phyloP scores from a whole-genome alignment of 1,284 basidiomycete genomes.

The Leccinum fuscescens region DNA sequence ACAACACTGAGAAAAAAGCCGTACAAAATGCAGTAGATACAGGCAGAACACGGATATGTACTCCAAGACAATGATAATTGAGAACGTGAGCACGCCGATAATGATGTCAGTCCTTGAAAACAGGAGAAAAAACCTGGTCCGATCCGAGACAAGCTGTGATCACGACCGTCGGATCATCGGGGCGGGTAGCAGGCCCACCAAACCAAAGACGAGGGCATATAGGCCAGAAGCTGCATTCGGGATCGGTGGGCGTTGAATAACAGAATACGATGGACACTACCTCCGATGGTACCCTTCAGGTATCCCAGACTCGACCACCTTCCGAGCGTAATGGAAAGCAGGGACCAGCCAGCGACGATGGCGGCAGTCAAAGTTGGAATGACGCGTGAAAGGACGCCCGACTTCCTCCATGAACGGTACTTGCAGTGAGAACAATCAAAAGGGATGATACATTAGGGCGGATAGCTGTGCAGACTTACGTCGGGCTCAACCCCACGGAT shows the following conservation, averaged over 20 bases:
- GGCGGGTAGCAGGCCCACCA: slow-evolving; percentile 66
- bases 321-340: slow-evolving; percentile 59
- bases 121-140: background rate
- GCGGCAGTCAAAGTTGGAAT: slow-evolving; percentile 65
- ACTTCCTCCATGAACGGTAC: slow-evolving; percentile 65
- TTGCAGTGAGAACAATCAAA: slow-evolving; percentile 25
- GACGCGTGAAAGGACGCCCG: slow-evolving; percentile 54
- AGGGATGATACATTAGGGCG: background rate
- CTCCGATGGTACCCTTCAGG: slow-evolving; percentile 57
- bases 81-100: slow-evolving; percentile 1
- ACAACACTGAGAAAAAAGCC: slow-evolving; percentile 9
- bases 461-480: slow-evolving; percentile 43
- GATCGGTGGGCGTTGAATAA: slow-evolving; percentile 4
- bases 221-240: slow-evolving; percentile 53
- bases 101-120: slow-evolving; percentile 1
- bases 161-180: slow-evolving; percentile 47
- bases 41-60: slow-evolving; percentile 9
- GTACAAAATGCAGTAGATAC: slow-evolving; percentile 21
- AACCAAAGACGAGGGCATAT: slow-evolving; percentile 66
- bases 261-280: slow-evolving; percentile 38
- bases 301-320: slow-evolving; percentile 66
- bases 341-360: slow-evolving; percentile 67
- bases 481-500: slow-evolving; percentile 64
- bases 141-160: slow-evolving; percentile 2
- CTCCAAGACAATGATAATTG: slow-evolving; percentile 5